phyloP scores from a whole-genome alignment of 1,284 basidiomycete species.

The Exobasidium cylindrosporum region DNA sequence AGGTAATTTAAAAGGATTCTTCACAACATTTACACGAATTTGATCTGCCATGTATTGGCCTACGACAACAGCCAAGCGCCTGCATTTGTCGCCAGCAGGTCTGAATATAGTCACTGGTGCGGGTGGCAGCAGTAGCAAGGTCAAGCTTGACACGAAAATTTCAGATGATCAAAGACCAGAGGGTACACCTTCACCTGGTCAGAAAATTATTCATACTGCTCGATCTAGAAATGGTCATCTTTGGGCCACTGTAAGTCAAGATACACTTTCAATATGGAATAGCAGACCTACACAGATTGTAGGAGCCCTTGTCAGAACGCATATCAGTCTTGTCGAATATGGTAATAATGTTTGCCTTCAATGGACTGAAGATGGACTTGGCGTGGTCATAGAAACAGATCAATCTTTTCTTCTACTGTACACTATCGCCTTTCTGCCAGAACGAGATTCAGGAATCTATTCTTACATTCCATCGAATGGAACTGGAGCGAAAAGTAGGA shows the following conservation, averaged over 20 bases:
- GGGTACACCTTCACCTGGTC: not conserved
- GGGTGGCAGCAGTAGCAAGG: not conserved
- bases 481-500: slow-evolving; percentile 26
- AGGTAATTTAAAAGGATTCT: no score
- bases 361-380: slow-evolving; percentile 40
- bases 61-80: slow-evolving; percentile 39
- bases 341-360: slow-evolving; percentile 39
- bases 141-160: not conserved
- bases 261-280: slow-evolving; percentile 36
- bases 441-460: slow-evolving; percentile 25
- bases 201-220: slow-evolving; percentile 32
- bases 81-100: slow-evolving; percentile 40
- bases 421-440: slow-evolving; percentile 20
- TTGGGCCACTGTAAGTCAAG: slow-evolving; percentile 27
- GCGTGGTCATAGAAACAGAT: slow-evolving; percentile 19
- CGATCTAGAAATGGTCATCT: slow-evolving; percentile 35
- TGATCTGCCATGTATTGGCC: slow-evolving; percentile 52
- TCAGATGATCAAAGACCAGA: not conserved
- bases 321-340: slow-evolving; percentile 41
- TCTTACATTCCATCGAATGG: slow-evolving; percentile 39
- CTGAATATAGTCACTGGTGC: slow-evolving; percentile 16
- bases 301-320: slow-evolving; percentile 41
- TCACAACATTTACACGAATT: no score
- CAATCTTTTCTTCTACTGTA: slow-evolving; percentile 36
- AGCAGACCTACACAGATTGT: slow-evolving; percentile 45